Conservation (phyloP, 768 basidiomycete genomes). For the Lactarius hatsudake region DNA sequence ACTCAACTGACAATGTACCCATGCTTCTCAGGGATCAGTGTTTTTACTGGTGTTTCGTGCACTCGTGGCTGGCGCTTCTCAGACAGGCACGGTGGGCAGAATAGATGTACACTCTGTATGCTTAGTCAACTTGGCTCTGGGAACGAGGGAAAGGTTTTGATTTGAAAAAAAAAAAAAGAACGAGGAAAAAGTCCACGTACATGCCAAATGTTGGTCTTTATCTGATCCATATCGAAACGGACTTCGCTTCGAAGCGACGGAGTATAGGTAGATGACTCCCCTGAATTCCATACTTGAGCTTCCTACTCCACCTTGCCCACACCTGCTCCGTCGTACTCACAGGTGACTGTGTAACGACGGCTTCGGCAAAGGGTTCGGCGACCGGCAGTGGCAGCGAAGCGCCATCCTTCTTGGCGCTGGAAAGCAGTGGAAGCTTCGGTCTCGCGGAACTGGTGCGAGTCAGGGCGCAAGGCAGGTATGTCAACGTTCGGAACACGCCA, state of each 20-base stretch:
- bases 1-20: neutral
- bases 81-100: neutral
- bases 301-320: neutral
- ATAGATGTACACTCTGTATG: neutral
- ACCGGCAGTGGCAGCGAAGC: neutral
- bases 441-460: neutral
- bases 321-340: neutral
- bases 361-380: neutral
- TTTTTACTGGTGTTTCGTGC: neutral
- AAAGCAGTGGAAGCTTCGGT: neutral
- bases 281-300: neutral
- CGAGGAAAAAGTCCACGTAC: neutral
- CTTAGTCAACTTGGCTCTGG: neutral
- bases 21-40: conserved; percentile 1
- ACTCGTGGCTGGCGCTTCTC: neutral
- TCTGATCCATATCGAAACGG: conserved; percentile 7
- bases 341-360: neutral
- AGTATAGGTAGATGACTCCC: neutral
- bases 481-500: neutral
- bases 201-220: conserved; percentile 1
- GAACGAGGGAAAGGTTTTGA: neutral
- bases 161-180: too few relatives aligned
- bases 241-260: neutral
- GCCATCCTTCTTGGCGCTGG: neutral
- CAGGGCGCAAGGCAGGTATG: neutral